Percentiles rank a stretch among this genome's conserved stretches.
phyloP scores from a whole-genome alignment of 108 stramenopile genomes.

The Cylindrotheca closterium region DNA sequence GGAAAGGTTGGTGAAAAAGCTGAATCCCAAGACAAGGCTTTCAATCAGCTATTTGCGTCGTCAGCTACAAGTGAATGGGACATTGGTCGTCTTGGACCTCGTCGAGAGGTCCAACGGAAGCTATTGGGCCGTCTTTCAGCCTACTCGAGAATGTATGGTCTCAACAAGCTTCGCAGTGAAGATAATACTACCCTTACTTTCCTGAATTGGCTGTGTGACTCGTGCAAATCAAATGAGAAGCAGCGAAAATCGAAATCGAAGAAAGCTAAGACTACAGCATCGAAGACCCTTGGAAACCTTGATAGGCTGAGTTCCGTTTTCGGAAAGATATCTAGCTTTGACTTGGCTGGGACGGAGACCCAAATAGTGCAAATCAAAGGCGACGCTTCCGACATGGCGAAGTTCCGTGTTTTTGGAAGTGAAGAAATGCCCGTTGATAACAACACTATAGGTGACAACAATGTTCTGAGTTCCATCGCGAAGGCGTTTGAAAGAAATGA shows the following conservation, averaged over 20 bases:
- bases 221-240: slow-evolving; percentile 19
- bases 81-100: slow-evolving; percentile 44
- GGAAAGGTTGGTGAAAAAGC: slow-evolving; percentile 54
- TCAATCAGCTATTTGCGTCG: slow-evolving; percentile 46
- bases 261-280: slow-evolving; percentile 14
- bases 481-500: slow-evolving; percentile 16
- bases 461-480: slow-evolving; percentile 6
- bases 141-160: slow-evolving; percentile 40
- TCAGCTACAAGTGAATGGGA: slow-evolving; percentile 72
- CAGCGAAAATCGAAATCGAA: slow-evolving; percentile 28
- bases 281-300: slow-evolving; percentile 8
- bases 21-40: slow-evolving; percentile 34
- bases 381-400: slow-evolving; percentile 29
- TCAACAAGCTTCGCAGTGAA: slow-evolving; percentile 4
- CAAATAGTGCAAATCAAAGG: slow-evolving; percentile 8
- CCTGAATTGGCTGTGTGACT: slow-evolving; percentile 45
- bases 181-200: slow-evolving; percentile 40
- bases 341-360: neutral
- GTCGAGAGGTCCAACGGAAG: slow-evolving; percentile 42
- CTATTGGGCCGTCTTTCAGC: slow-evolving; percentile 64
- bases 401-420: slow-evolving; percentile 6
- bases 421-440: neutral
- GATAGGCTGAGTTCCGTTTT: slow-evolving; percentile 14
- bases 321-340: neutral
- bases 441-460: neutral